These are phyloP conservation scores for Rhizomucor pusillus DNA, from an alignment of 371 early-diverging fungal genomes.

Conservation along the genomic window DNA sequence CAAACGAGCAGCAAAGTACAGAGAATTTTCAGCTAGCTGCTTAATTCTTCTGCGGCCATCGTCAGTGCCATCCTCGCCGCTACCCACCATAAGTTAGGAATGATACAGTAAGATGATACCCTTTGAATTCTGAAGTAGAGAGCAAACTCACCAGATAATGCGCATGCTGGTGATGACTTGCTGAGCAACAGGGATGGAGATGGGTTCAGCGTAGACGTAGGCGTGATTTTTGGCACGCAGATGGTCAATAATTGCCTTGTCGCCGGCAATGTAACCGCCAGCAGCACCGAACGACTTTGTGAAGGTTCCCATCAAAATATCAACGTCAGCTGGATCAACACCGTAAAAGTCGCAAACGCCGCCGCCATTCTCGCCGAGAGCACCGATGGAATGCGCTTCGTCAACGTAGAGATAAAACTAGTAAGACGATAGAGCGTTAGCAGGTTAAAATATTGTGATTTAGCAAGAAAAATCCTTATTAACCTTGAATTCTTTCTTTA, in stretches of 20 bases:
- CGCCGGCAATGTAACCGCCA: conserved; percentile 96
- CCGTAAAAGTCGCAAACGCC: conserved; percentile 97
- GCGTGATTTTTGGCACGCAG: conserved; percentile 83
- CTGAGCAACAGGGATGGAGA: conserved; percentile 88
- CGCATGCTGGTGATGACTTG: conserved; percentile 89
- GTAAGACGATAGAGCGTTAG: conserved; percentile 30
- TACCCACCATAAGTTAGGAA: conserved; percentile 9
- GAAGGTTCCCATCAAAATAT: conserved; percentile 99
- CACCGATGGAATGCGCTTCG: conserved; percentile 99
- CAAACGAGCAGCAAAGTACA: conserved; percentile 80
- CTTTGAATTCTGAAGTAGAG: not conserved
- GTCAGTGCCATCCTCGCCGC: conserved; percentile 84
- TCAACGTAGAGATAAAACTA: conserved; percentile 98
- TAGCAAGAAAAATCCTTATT: no score
- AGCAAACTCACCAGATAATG: conserved; percentile 55
- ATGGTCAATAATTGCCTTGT: conserved; percentile 79
- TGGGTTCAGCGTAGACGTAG: conserved; percentile 91
- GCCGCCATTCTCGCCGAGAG: conserved; percentile 91
- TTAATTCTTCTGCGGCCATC: conserved; percentile 85
- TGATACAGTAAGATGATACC: not conserved
- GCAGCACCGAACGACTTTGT: conserved; percentile 99
- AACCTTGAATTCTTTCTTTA: conserved; percentile 86
- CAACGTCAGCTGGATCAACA: conserved; percentile 91
- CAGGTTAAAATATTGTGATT: no score
- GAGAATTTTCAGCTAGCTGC: conserved; percentile 81